phyloP scores from a whole-genome alignment of 495 filamentous ascomycete genomes.

The Podospora appendiculata region DNA sequence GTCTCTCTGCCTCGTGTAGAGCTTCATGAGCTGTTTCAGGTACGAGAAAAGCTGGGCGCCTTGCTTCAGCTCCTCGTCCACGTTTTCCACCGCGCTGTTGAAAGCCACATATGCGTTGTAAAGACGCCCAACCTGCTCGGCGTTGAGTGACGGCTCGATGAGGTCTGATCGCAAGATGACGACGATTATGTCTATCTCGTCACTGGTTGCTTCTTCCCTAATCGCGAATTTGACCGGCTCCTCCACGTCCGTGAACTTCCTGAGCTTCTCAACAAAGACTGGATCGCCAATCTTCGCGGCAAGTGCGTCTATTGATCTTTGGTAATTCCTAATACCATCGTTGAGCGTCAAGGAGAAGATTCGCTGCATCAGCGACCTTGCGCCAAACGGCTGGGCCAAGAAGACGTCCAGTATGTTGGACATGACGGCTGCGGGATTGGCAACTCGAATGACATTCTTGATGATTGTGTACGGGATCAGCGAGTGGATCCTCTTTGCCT shows the following conservation, averaged over 20 bases:
- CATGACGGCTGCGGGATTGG: slow-evolving; percentile 96
- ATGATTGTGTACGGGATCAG: slow-evolving; percentile 85
- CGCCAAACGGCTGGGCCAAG: slow-evolving; percentile 86
- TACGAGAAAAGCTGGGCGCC: slow-evolving; percentile 88
- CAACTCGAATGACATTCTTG: slow-evolving; percentile 94
- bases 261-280: slow-evolving; percentile 74
- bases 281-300: slow-evolving; percentile 66
- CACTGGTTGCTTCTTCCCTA: slow-evolving; percentile 57
- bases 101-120: slow-evolving; percentile 97
- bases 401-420: slow-evolving; percentile 86
- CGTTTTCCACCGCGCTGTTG: slow-evolving; percentile 87
- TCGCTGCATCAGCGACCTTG: slow-evolving; percentile 81
- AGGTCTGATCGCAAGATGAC: slow-evolving; percentile 69
- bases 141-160: slow-evolving; percentile 57
- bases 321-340: slow-evolving; percentile 78
- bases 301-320: slow-evolving; percentile 76
- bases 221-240: slow-evolving; percentile 68
- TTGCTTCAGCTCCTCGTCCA: slow-evolving; percentile 78
- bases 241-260: slow-evolving; percentile 64
- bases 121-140: slow-evolving; percentile 70
- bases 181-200: slow-evolving; percentile 76
- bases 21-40: slow-evolving; percentile 89
- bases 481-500: slow-evolving; percentile 86
- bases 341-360: slow-evolving; percentile 88
- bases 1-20: slow-evolving; percentile 85